Evolutionary conservation across 2,329 filamentous ascomycete species (phyloP).

Genomic region (Alternaria panax): DNA sequence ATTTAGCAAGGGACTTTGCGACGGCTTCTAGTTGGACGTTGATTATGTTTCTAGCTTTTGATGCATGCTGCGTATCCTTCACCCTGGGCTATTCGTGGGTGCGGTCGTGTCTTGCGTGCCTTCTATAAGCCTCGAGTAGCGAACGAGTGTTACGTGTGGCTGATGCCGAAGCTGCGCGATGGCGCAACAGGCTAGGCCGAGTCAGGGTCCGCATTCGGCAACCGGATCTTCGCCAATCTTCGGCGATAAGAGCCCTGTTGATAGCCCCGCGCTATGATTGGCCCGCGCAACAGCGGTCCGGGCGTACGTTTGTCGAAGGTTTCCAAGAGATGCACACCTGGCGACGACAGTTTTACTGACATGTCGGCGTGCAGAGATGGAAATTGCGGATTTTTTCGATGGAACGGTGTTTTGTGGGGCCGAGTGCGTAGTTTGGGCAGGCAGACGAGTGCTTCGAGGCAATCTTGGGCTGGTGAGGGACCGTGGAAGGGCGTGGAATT

Average conservation of each 20-base stretch:
- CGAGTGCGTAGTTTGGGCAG: constrained; percentile 7
- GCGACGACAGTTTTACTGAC: neutral
- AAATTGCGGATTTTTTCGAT: rapidly evolving
- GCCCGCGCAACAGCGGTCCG: neutral
- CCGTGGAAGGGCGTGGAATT: constrained; percentile 47
- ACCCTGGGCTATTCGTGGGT: too few species aligned
- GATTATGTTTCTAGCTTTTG: too few species aligned
- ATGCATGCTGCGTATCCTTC: too few species aligned
- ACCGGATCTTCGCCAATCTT: constrained; percentile 10
- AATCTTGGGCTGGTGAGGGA: constrained; percentile 36
- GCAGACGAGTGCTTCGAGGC: constrained; percentile 4
- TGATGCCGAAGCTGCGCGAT: neutral
- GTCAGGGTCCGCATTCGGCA: constrained; percentile 4
- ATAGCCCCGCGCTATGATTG: constrained; percentile 12
- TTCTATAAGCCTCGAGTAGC: neutral
- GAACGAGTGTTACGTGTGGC: neutral
- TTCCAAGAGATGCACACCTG: constrained; percentile 9
- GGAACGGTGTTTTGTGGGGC: neutral
- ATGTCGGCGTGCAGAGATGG: too few species aligned
- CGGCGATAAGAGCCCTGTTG: constrained; percentile 14
- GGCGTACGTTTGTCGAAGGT: constrained; percentile 13
- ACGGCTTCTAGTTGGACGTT: too few species aligned
- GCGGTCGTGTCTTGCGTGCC: too few species aligned
- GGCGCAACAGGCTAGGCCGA: constrained; percentile 9
- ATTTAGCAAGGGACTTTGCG: too few species aligned